Evolutionary conservation across 2,329 filamentous ascomycete species (phyloP), one percentile per base, ranked within the genome.

Genomic region (Teratosphaeria nubilosa): DNA sequence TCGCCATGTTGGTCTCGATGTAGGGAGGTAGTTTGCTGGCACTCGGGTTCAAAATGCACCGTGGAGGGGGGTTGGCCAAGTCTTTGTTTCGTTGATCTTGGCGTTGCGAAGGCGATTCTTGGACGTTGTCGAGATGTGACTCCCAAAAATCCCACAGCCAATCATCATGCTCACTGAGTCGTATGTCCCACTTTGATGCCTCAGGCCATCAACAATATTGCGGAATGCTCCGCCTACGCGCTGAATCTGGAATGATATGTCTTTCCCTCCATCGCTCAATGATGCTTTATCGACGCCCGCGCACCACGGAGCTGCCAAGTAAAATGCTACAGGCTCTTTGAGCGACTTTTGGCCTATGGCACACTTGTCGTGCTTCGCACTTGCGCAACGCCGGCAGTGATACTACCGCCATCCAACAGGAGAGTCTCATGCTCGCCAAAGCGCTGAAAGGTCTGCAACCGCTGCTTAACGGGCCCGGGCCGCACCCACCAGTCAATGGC

Each of bases 1-100:
- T 74, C 68, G 78, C 78, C 80, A 81, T 81, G 72, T 69, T 79
- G 34, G 75, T 71, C 13, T 53, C 13, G n/a, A 30, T 30, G 24
- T 53, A 7, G 1, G 5, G 2, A 30, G 27, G 2, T 30, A 4
- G 7, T 30, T 4, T 30, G 2, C 7, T 30, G 27, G 5, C 27
- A 30, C 2, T 30, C 27, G 27, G 6, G 20, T 30, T 30, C 25
- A 16, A 20, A 6, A 6, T 53, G 14, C 25, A 48, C 6, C 5
- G 16, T 10, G 5, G 16, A 53, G 7, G 5, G 7, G 14, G 5
- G 4, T 16, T 30, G 25, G 25, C 16, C 31, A 31, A 30, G 14
- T 16, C 25, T 30, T 53, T 53, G 25, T n/a, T 16, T 53, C 10
- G 25, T 53, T 30, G 24, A 2, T 30, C 16, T 30, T n/a, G 51